Conservation (phyloP, 2,329 filamentous ascomycete genomes). For the Aspergillus vadensis region DNA sequence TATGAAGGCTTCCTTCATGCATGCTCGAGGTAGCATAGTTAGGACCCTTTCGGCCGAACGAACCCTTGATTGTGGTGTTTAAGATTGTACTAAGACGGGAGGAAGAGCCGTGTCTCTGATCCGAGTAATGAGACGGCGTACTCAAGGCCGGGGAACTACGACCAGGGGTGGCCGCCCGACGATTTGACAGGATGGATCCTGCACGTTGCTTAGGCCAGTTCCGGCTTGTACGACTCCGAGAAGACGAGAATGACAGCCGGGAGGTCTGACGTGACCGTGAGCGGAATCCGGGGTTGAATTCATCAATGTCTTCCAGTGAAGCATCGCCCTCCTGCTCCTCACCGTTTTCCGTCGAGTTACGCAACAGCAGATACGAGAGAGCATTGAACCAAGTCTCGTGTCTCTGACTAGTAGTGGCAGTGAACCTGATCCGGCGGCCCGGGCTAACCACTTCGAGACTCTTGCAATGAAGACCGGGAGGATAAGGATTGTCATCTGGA, state of each 20-base stretch:
- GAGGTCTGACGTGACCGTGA: constrained; percentile 58
- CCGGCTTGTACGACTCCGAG: constrained; percentile 72
- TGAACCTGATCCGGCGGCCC: constrained; percentile 88
- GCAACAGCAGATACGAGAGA: constrained; percentile 84
- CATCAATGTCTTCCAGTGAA: constrained; percentile 64
- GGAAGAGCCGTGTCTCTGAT: constrained; percentile 46
- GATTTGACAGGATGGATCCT: constrained; percentile 41
- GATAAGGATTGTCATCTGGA: constrained; percentile 91
- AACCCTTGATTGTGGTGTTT: constrained; percentile 51
- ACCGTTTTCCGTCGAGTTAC: constrained; percentile 62
- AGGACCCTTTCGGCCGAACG: constrained; percentile 51
- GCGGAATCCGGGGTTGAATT: constrained; percentile 75
- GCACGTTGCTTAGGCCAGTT: constrained; percentile 61
- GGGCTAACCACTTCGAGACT: constrained; percentile 88
- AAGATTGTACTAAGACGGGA: constrained; percentile 53
- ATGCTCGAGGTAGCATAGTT: constrained; percentile 38
- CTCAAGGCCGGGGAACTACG: constrained; percentile 40
- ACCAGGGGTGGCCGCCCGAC: constrained; percentile 39
- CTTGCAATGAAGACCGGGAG: constrained; percentile 91
- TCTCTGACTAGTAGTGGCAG: constrained; percentile 86
- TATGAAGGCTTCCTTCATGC: constrained; percentile 43
- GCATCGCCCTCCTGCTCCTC: constrained; percentile 62
- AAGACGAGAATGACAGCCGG: constrained; percentile 71
- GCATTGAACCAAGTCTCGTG: constrained; percentile 99
- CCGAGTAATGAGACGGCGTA: constrained; percentile 35